Conservation (phyloP, 2,329 filamentous ascomycete species). For the Pseudocercospora fijiensis region DNA sequence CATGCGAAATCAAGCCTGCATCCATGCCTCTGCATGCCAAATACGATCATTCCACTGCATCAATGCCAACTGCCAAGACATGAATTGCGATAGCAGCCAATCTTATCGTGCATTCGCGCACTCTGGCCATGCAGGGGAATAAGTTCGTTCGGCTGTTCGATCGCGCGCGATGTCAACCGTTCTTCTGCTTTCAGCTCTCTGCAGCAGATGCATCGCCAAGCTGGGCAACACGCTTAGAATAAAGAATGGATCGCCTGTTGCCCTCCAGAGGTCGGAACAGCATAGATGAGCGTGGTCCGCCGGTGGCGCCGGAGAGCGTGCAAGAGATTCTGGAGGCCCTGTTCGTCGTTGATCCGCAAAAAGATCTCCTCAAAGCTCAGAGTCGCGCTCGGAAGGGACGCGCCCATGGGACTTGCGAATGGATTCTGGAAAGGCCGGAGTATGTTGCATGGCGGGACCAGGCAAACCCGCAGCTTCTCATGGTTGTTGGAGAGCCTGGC, state of each 20-base stretch:
- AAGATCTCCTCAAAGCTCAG: not conserved
- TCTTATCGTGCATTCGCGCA: not conserved
- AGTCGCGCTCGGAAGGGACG: not conserved
- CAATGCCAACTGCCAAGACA: not conserved
- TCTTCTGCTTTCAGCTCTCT: not conserved
- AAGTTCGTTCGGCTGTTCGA: not conserved
- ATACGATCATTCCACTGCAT: not conserved
- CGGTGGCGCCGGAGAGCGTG: not conserved
- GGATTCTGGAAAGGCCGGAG: not conserved
- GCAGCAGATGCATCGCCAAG: not conserved
- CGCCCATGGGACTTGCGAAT: not conserved
- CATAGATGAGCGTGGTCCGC: not conserved
- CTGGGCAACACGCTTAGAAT: not conserved
- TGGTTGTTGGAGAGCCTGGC: constrained; percentile 10
- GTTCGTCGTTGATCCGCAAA: constrained; percentile 4
- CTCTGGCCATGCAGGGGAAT: not conserved
- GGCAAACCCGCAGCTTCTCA: constrained; percentile 1
- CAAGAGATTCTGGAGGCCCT: constrained; percentile 3
- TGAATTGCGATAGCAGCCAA: not conserved
- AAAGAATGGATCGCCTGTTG: not conserved
- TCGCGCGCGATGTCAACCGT: not conserved
- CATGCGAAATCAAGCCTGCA: not conserved
- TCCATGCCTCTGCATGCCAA: not conserved
- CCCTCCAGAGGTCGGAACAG: not conserved
- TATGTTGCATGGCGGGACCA: not conserved